phyloP scores from a whole-genome alignment of 2,329 filamentous ascomycete species.

The Ceratocystis eucalypticola region DNA sequence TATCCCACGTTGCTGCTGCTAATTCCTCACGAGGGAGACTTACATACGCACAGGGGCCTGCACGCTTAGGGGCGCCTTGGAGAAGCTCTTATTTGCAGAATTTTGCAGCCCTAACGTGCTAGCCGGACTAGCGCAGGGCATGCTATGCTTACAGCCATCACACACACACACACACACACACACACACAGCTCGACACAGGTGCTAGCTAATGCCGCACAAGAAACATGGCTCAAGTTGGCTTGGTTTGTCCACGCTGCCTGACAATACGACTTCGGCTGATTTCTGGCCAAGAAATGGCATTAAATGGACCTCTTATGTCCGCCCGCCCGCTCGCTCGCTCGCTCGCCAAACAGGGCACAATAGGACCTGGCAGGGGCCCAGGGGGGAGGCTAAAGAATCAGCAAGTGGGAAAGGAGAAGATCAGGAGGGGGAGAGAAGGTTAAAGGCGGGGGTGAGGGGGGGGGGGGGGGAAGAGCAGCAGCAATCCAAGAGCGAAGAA shows the following conservation, averaged over 20 bases:
- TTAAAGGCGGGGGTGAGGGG: background rate
- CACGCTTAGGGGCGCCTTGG: no score
- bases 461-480: background rate
- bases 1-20: background rate
- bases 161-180: no score
- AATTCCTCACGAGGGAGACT: background rate
- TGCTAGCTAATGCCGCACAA: no score
- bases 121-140: no score
- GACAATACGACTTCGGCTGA: constrained; percentile 2
- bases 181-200: no score
- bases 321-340: background rate
- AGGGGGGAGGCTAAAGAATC: background rate
- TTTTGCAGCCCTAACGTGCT: no score
- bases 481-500: background rate
- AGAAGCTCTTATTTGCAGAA: no score
- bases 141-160: no score
- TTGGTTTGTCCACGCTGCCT: background rate
- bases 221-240: background rate
- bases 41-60: background rate
- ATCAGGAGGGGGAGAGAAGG: background rate
- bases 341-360: background rate
- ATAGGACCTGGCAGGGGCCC: no score
- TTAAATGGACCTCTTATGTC: constrained; percentile 3
- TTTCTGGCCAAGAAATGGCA: constrained; percentile 1
- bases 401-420: background rate